These are phyloP conservation scores for Gastrolobium villosum DNA, from an alignment of 306 rosid species.

Conservation along the genomic window DNA sequence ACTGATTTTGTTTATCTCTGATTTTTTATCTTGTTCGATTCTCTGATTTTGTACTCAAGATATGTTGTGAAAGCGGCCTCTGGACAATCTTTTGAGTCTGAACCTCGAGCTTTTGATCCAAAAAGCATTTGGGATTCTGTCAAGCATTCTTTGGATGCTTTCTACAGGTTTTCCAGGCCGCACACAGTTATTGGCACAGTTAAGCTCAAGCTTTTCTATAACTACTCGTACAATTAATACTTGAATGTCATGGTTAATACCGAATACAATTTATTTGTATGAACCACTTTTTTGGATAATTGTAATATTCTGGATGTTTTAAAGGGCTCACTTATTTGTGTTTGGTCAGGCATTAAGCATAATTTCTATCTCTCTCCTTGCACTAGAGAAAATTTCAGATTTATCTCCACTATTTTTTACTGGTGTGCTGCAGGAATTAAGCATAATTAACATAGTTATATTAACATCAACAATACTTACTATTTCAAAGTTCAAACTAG, in stretches of 20 bases:
- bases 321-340: slow-evolving; percentile 41
- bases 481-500: no score
- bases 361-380: slow-evolving; percentile 91
- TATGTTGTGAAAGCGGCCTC: slow-evolving; percentile 68
- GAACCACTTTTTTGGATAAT: slow-evolving; percentile 15
- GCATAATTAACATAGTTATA: no score
- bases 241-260: slow-evolving; percentile 21
- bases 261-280: slow-evolving; percentile 9
- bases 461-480: no score
- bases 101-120: slow-evolving; percentile 61
- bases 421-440: slow-evolving; percentile 91
- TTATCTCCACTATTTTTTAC: slow-evolving; percentile 84
- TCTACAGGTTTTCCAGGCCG: slow-evolving; percentile 96
- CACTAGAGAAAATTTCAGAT: slow-evolving; percentile 76
- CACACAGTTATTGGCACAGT: slow-evolving; percentile 98
- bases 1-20: no score
- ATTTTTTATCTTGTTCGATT: no score
- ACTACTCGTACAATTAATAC: slow-evolving; percentile 9
- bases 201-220: slow-evolving; percentile 55
- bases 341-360: slow-evolving; percentile 87
- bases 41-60: no score
- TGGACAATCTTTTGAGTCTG: slow-evolving; percentile 77
- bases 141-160: slow-evolving; percentile 68
- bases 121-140: slow-evolving; percentile 54
- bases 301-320: slow-evolving; percentile 5